Conservation (phyloP, 371 early-diverging fungal genomes). For the Rhizopus sp. region DNA sequence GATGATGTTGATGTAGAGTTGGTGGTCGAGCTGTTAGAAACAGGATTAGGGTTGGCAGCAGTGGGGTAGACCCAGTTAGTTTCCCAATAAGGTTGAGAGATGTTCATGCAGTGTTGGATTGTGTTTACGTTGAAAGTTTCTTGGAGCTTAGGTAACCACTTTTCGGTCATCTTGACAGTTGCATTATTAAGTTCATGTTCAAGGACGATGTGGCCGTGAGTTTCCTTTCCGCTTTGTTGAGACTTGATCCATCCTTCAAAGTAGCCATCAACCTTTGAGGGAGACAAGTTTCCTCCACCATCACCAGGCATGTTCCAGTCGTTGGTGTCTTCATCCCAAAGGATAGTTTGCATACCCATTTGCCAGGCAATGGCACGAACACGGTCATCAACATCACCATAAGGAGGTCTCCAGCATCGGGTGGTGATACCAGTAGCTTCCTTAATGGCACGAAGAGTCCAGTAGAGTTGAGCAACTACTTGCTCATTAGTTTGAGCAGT, state of each 20-base stretch:
- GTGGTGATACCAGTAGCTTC: slow-evolving; percentile 56
- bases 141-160: slow-evolving; percentile 47
- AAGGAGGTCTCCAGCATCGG: slow-evolving; percentile 59
- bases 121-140: slow-evolving; percentile 45
- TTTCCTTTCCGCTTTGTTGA: slow-evolving; percentile 33
- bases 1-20: slow-evolving; percentile 4
- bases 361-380: slow-evolving; percentile 57
- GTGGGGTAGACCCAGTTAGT: slow-evolving; percentile 39
- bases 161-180: slow-evolving; percentile 49
- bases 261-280: slow-evolving; percentile 37
- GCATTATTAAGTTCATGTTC: slow-evolving; percentile 52
- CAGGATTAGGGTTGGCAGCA: slow-evolving; percentile 3
- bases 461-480: slow-evolving; percentile 61
- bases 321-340: slow-evolving; percentile 51
- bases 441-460: slow-evolving; percentile 55
- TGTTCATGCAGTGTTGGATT: slow-evolving; percentile 52
- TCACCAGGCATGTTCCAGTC: slow-evolving; percentile 52
- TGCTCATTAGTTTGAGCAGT: slow-evolving; percentile 54
- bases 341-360: slow-evolving; percentile 47
- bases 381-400: slow-evolving; percentile 58
- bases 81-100: slow-evolving; percentile 56
- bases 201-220: slow-evolving; percentile 48
- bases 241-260: slow-evolving; percentile 43
- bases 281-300: slow-evolving; percentile 43
- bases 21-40: not conserved